phyloP scores from a whole-genome alignment of 2,329 filamentous ascomycete genomes.

The Monilinia vaccinii-corymbosi region DNA sequence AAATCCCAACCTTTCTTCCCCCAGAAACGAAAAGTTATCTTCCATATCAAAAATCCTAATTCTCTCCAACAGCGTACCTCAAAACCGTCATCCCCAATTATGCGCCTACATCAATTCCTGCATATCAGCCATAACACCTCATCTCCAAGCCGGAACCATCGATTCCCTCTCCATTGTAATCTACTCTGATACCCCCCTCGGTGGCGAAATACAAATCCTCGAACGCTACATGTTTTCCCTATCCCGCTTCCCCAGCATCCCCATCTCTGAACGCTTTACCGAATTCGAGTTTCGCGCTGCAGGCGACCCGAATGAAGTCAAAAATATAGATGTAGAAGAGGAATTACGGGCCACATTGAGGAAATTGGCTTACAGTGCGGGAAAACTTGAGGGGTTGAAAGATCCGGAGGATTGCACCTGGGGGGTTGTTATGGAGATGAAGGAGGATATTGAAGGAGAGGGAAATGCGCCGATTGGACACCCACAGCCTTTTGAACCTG shows the following conservation, averaged over 20 bases:
- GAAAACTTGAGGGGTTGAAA: conserved; percentile 44
- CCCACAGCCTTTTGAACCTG: conserved; percentile 53
- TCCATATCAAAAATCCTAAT: too few species aligned
- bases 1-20: background rate
- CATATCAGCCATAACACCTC: background rate
- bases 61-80: conserved; percentile 39
- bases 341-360: conserved; percentile 60
- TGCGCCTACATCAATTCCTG: conserved; percentile 33
- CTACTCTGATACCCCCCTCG: conserved; percentile 10
- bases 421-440: conserved; percentile 66
- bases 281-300: conserved; percentile 26
- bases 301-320: conserved; percentile 29
- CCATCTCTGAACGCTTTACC: conserved; percentile 29
- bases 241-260: conserved; percentile 31
- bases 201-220: conserved; percentile 26
- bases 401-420: conserved; percentile 58
- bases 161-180: conserved; percentile 30
- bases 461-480: conserved; percentile 46
- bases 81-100: conserved; percentile 60
- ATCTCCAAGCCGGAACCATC: background rate
- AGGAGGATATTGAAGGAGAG: conserved; percentile 39
- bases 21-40: too few species aligned
- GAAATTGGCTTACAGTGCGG: conserved; percentile 50
- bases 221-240: conserved; percentile 37
- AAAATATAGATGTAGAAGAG: conserved; percentile 58